Base-by-base conservation (phyloP, 495 filamentous ascomycete species). In the Xylaria palmicola region DNA sequence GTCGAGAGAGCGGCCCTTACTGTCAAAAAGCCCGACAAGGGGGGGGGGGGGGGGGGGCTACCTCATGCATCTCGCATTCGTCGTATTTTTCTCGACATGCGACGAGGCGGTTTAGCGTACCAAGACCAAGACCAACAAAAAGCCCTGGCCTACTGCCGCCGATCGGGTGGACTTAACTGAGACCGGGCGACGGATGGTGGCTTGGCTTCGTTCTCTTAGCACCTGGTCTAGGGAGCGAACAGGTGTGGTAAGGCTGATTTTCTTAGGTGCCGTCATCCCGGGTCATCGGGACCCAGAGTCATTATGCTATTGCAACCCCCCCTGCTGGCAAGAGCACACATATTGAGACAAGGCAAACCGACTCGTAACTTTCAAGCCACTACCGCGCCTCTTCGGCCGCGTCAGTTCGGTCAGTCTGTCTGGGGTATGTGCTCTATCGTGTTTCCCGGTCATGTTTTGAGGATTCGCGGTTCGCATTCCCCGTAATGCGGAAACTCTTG, bases 11-110 rank as follows among this genome's bases (percentile, higher is more conserved):
- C n/a, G n/a, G n/a, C 50, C 32, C 4, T 17, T 39, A 3, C 19
- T 52, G 30, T 20, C 1, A 26, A 39, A 10, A 32, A 4, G 27
- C n/a, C n/a, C 20, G 27, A 45, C 27, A 15, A 34, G 19, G 29
- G 13, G n/a, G 24, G 15, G 12, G 10, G 2, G n/a, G 29, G 19
- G 10, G 12, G 19, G 36, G 44, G 10, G 4, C 41, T 8, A 15
- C 13, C 7, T 49, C 17, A 59, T 48, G 59, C 48, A 61, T 22
- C 40, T 61, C 50, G 59, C 41, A 27, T 54, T 61, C 59, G 41
- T 52, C 59, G 59, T 61, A 50, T 59, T 59, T 29, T 27, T 2
- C 43, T 26, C 24, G 17, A n/a, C 19, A 32, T 30, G 50, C 49
- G 30, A 37, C 52, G 6, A 20, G n/a, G n/a, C n/a, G n/a, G 15